Evolutionary conservation across 129 eudicot species (phyloP), one percentile per base, ranked within the genome.

Genomic region (Solidago caesia): DNA sequence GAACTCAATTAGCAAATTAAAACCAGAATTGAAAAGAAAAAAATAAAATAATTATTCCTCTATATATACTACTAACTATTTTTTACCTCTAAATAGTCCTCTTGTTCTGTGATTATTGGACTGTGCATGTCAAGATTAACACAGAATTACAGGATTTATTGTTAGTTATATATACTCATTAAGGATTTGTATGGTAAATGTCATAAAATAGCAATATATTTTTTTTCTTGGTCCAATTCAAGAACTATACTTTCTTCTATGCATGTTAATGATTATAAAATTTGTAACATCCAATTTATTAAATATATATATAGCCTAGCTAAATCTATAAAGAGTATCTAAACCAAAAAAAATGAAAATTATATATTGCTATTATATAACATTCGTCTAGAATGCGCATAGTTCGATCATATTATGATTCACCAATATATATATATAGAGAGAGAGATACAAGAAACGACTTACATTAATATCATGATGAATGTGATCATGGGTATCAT

Each of bases 391-490:
- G 39, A 33, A 33, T 33, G 39, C 39, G 3, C 39, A 33, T 33
- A 33, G 39, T 33, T 33, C 39, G 21, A 21, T 21, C 21, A 21
- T 21, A 21, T 21, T 21, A 21, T 21, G 21, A 21, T 21, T 21
- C 21, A 21, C 21, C 21, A 21, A 33, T 33, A 33, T 33, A 33
- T 33, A 33, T 2, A 33, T 3, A 33, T 33, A 21, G 21, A 33
- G 57, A 51, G 0, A 4, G 14, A 49, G 15, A 63, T 11, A 63
- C 25, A 10, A 13, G 29, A 29, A 63, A 21, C 21, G 21, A 21
- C 86, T 82, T 82, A 88, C 93, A 45, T 88, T 85, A 8, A 88
- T 77, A 75, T 83, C 80, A 71, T 77, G 78, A 75, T 81, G 74
- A 55, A 27, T 39, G 15, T 3, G 72, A 70, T 56, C 76, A n/a